Evolutionary conservation across 345 rosid genomes (phyloP).

Genomic region (Boechera stricta): DNA sequence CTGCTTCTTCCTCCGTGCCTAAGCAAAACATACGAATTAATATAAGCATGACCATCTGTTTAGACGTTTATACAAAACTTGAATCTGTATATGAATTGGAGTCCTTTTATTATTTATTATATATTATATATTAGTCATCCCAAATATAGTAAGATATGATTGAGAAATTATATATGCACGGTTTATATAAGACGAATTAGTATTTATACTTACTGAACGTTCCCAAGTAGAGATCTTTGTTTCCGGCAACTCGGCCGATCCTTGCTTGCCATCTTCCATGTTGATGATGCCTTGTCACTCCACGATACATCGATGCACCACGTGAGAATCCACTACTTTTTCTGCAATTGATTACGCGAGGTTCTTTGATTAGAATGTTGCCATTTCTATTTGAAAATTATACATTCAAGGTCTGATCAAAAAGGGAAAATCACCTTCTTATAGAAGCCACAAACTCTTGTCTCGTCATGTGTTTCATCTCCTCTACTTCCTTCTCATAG

Average conservation of each 20-base stretch:
- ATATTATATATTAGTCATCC: not conserved
- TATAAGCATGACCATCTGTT: slow-evolving; percentile 9
- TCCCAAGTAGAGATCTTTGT: slow-evolving; percentile 98
- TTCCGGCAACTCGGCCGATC: slow-evolving; percentile 98
- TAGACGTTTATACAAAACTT: not conserved
- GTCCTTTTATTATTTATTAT: not conserved
- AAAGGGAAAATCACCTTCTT: slow-evolving; percentile 61
- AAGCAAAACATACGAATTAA: not conserved
- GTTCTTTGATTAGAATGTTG: slow-evolving; percentile 13
- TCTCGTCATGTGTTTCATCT: slow-evolving; percentile 98
- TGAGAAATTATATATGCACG: not conserved
- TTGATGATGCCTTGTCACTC: slow-evolving; percentile 99
- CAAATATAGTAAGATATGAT: not conserved
- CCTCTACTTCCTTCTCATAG: slow-evolving; percentile 97
- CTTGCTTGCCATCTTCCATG: slow-evolving; percentile 99
- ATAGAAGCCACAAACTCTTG: slow-evolving; percentile 98
- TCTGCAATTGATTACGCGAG: slow-evolving; percentile 48
- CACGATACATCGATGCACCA: slow-evolving; percentile 99
- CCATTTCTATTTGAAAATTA: not conserved
- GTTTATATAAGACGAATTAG: not conserved
- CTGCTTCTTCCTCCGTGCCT: slow-evolving; percentile 99
- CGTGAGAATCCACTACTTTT: slow-evolving; percentile 99
- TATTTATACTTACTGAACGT: slow-evolving; percentile 79
- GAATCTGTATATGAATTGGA: not conserved
- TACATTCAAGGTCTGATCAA: not conserved